Conservation (phyloP, 495 filamentous ascomycete genomes). For the Endocarpon pusillum region DNA sequence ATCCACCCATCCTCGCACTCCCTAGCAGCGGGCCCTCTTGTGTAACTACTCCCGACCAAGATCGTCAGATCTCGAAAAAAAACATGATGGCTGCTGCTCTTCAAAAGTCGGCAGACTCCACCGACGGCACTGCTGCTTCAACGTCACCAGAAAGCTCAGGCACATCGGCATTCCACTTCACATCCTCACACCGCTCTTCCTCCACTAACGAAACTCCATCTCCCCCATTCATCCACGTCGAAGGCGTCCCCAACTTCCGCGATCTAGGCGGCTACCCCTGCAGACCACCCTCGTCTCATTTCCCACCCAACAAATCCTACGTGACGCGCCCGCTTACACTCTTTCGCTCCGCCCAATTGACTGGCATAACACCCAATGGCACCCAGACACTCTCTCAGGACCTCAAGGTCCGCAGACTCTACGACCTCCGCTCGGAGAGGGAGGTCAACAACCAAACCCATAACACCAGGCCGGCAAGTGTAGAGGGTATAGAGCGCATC, state of each 20-base stretch:
- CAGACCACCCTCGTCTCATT: conserved; percentile 3
- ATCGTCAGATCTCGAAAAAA: too few species aligned
- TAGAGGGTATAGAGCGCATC: conserved; percentile 23
- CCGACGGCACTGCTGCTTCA: too few species aligned
- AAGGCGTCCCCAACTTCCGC: conserved; percentile 41
- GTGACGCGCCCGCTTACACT: conserved; percentile 29
- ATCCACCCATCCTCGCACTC: too few species aligned
- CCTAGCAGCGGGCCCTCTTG: too few species aligned
- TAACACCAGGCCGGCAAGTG: conserved; percentile 15
- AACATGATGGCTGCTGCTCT: too few species aligned
- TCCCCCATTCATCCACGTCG: conserved; percentile 32
- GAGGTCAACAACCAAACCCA: too few species aligned
- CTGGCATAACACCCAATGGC: conserved; percentile 27
- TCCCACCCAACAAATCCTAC: conserved; percentile 10
- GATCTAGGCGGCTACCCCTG: conserved; percentile 38
- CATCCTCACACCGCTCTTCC: too few species aligned
- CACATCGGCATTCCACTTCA: too few species aligned
- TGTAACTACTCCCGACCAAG: too few species aligned
- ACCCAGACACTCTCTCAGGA: conserved; percentile 23
- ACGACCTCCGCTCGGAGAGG: conserved; percentile 38
- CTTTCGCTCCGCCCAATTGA: conserved; percentile 42
- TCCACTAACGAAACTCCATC: too few species aligned
- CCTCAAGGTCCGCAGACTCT: conserved; percentile 36
- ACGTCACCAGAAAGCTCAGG: too few species aligned
- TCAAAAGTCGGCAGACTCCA: too few species aligned